Base-by-base conservation (phyloP, 2,329 filamentous ascomycete species). In the Leptographium lundbergii region DNA sequence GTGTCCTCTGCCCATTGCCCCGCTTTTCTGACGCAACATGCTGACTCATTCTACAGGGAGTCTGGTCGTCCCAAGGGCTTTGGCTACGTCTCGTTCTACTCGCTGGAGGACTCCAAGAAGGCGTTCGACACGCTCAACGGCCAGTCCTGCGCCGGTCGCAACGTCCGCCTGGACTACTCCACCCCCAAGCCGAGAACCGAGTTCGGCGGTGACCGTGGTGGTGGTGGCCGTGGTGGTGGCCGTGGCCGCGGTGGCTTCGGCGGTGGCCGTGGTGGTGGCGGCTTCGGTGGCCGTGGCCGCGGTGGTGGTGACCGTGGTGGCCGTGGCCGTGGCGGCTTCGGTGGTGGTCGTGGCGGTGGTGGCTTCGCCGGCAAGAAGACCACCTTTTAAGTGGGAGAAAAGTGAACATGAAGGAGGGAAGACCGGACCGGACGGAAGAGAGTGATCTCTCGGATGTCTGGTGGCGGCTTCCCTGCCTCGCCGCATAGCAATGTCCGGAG, bases 1-100 rank as follows among this genome's bases (percentile, higher is more conserved):
- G 81, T 57, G 19, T 45, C 19, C 19, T 45, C 6, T 45, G 19
- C 7, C 24, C 17, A 65, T 73, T 71, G 75, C 62, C 27, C 53
- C 27, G 48, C 22, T 54, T 13, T n/a, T 32, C 11, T 19, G 11
- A 10, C 10, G 32, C 32, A 34, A 2, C 34, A 32, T 19, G 10
- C 29, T 24, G 54, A 10, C 60, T 63, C 61, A 62, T 58, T 51
- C 19, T 10, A 39, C 29, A 85, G 85, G 71, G 90, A 95, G 62
- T 84, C 84, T 63, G 91, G 90, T 64, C 82, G 85, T 66, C 85
- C 87, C 70, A 96, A 96, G 85, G 91, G 91, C 60, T 96, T 95
- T 73, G 91, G 89, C 59, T 96, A 96, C 71, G 86, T 96, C 63
- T 86, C 86, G 69, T 96, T 92, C 79, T 76, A 77, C 66, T 88